Percentiles rank a stretch among this genome's conserved stretches.
Conservation (phyloP, 345 rosid species). For the Streptanthus diversifolius region DNA sequence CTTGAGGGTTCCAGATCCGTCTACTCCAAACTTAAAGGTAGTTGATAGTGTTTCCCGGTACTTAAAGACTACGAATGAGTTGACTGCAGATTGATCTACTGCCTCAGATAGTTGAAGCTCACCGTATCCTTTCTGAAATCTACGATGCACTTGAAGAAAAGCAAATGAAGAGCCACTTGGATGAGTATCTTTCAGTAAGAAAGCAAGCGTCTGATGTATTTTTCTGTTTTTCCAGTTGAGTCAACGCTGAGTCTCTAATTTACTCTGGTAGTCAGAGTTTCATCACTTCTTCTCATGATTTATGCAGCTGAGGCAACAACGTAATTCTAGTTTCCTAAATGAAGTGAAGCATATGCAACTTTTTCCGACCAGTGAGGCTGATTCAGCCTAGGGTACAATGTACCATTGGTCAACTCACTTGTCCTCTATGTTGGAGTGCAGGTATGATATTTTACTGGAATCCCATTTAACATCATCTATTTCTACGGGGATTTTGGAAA, state of each 20-base stretch:
- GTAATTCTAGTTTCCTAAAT: conserved; percentile 59
- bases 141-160: conserved; percentile 77
- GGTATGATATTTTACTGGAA: conserved; percentile 38
- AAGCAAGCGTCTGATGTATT: neutral
- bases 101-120: conserved; percentile 79
- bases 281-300: too few relatives aligned
- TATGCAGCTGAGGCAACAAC: conserved; percentile 60
- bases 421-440: conserved; percentile 98
- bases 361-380: conserved; percentile 66
- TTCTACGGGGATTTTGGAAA: neutral
- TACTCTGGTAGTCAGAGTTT: too few relatives aligned
- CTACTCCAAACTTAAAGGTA: conserved; percentile 95
- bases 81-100: conserved; percentile 83
- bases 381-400: conserved; percentile 78
- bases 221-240: too few relatives aligned
- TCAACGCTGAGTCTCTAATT: too few relatives aligned
- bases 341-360: conserved; percentile 80
- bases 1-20: conserved; percentile 98
- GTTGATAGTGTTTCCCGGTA: neutral
- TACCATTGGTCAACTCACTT: conserved; percentile 83
- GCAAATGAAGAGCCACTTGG: conserved; percentile 83
- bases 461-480: neutral
- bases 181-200: conserved; percentile 88
- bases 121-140: conserved; percentile 84
- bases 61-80: neutral